Conservation (phyloP, 352 stramenopile genomes). For the Phytophthora pseudosyringae region DNA sequence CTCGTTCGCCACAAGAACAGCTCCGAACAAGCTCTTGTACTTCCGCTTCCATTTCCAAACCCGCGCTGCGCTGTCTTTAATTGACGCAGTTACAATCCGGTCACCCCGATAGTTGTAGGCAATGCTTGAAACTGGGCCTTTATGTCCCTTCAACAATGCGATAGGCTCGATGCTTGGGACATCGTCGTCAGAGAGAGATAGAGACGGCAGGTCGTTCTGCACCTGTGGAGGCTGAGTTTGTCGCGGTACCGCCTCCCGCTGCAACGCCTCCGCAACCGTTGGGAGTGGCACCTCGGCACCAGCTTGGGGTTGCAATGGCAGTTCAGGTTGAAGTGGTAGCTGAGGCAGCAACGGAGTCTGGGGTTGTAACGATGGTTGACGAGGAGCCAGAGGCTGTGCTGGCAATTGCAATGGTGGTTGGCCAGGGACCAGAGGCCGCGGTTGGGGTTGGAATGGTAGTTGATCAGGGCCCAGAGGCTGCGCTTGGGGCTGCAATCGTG, state of each 20-base stretch:
- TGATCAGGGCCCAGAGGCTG: neutral
- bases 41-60: constrained; percentile 73
- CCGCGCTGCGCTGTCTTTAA: constrained; percentile 91
- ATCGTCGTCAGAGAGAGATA: constrained; percentile 55
- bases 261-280: constrained; percentile 30
- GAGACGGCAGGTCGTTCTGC: constrained; percentile 47
- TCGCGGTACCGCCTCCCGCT: constrained; percentile 34
- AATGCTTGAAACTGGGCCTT: constrained; percentile 94
- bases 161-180: constrained; percentile 64
- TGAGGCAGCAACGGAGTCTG: constrained; percentile 9
- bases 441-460: constrained; percentile 10
- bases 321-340: neutral
- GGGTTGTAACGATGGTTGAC: constrained; percentile 6
- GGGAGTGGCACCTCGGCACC: constrained; percentile 18
- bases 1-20: constrained; percentile 58
- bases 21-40: constrained; percentile 61
- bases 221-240: constrained; percentile 60
- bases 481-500: constrained; percentile 7
- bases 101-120: constrained; percentile 92
- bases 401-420: constrained; percentile 3
- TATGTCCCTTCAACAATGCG: constrained; percentile 85
- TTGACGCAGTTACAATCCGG: constrained; percentile 93
- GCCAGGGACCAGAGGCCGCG: neutral
- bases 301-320: constrained; percentile 15
- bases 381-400: neutral